Evolutionary conservation across 495 filamentous ascomycete genomes (phyloP), one percentile per base, ranked within the genome.

Genomic region (Emericellopsis terricola): DNA sequence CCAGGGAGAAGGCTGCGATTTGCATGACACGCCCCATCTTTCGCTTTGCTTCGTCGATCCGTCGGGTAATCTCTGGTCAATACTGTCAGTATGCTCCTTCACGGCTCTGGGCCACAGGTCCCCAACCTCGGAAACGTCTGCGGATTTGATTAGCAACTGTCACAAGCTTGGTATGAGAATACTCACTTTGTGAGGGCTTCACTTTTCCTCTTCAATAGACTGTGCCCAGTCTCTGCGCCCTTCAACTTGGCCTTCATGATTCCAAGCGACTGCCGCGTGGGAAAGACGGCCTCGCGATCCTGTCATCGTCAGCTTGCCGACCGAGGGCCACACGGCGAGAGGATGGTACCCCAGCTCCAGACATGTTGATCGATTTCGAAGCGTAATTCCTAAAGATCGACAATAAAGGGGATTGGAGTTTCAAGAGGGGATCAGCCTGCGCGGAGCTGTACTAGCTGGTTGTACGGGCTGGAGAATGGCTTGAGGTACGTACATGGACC

Each of bases 21-120:
- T 94, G 86, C 89, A 99, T 96, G 10, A 99, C 91, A 9, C 89
- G 76, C 28, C 89, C 89, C 89, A 99, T 99, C 65, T 99, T 99
- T 41, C 83, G 83, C 59, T 99, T 99, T 18, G 89, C 89, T 55
- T 96, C 87, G 61, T 96, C 89, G 58, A 99, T 96, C 37, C 89
- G 82, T 39, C 76, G 69, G 35, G 89, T 94, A 47, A 99, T 99
- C 49, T 97, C 89, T 81, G 40, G 4, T 13, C 14, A 6, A 19
- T 15, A 38, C 38, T 17, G 39, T 41, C 10, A 38, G 38, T 36
- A 16, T 21, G 33, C 5, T 33, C 28, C 14, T 20, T 10, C 15
- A 19, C 13, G 10, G 18, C 4, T 36, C n/a, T 13, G 17, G 17
- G 18, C 1, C 33, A 2, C 14, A 34, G 39, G 38, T 18, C 34